Evolutionary conservation across 2,329 filamentous ascomycete species (phyloP).

Genomic region (Penicillium sp.): DNA sequence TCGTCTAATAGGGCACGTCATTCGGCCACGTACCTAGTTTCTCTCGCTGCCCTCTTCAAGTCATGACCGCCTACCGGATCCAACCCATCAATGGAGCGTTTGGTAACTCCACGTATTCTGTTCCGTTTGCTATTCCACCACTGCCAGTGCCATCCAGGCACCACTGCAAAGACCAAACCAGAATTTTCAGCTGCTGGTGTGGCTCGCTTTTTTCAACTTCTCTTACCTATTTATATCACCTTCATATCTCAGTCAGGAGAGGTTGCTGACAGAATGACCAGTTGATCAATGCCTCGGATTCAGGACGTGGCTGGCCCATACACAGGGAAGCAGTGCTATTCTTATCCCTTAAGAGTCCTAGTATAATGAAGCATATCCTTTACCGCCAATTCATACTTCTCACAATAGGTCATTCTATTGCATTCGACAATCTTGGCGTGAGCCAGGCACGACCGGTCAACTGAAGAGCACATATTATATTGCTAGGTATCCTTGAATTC

Average conservation of each 20-base stretch:
- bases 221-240: no score
- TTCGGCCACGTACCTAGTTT: slow-evolving; percentile 71
- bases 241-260: no score
- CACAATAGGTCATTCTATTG: no score
- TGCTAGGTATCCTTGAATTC: background rate
- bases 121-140: slow-evolving; percentile 64
- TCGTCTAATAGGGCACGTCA: slow-evolving; percentile 64
- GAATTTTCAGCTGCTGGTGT: no score
- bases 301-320: no score
- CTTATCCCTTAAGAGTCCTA: no score
- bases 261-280: no score
- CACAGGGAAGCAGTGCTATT: no score
- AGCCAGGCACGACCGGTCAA: background rate
- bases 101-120: slow-evolving; percentile 74
- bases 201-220: no score
- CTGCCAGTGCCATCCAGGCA: slow-evolving; percentile 50
- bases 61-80: slow-evolving; percentile 22
- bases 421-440: background rate
- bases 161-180: slow-evolving; percentile 22
- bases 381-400: no score
- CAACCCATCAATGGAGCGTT: slow-evolving; percentile 59
- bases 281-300: no score
- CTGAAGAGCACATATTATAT: background rate
- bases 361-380: no score
- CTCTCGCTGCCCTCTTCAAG: slow-evolving; percentile 61